Evolutionary conservation across 129 eudicot species (phyloP).

Genomic region (Artemisia tridentata): DNA sequence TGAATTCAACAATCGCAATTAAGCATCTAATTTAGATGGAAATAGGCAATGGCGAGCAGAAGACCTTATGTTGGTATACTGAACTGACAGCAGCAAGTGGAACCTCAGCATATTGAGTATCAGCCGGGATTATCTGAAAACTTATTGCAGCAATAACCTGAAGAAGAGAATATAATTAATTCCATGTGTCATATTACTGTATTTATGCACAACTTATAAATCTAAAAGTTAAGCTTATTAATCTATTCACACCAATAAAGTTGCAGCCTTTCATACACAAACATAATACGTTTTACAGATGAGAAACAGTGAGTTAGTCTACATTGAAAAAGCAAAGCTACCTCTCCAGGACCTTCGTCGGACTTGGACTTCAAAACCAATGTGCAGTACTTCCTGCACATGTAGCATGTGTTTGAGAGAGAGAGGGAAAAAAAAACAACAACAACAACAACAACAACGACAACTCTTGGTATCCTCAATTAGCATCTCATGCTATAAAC

Average conservation of each 20-base stretch:
- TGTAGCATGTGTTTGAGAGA: constrained; percentile 4
- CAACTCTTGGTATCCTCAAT: neutral
- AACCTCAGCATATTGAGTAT: constrained; percentile 75
- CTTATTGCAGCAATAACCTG: constrained; percentile 80
- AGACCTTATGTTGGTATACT: constrained; percentile 70
- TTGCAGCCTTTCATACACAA: neutral
- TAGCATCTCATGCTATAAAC: neutral
- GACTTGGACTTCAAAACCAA: constrained; percentile 50
- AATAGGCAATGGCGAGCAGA: neutral
- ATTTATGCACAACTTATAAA: neutral
- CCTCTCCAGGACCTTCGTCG: constrained; percentile 51
- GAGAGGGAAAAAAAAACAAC: no score
- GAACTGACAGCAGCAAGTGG: constrained; percentile 87
- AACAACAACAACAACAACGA: no score
- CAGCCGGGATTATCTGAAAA: constrained; percentile 80
- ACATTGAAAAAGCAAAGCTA: constrained; percentile 23
- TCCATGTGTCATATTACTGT: neutral
- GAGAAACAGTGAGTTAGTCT: neutral
- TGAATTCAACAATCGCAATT: neutral
- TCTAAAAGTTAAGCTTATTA: neutral
- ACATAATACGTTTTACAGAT: neutral
- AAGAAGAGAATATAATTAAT: constrained; percentile 3
- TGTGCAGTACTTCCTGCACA: constrained; percentile 75
- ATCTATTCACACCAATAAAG: neutral
- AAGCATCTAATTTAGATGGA: neutral